A percentile compares a stretch with the other conserved stretches of the same genome.
These are phyloP conservation scores for Dipodascopsis uninucleata DNA, from an alignment of 805 yeast species.

Conservation along the genomic window DNA sequence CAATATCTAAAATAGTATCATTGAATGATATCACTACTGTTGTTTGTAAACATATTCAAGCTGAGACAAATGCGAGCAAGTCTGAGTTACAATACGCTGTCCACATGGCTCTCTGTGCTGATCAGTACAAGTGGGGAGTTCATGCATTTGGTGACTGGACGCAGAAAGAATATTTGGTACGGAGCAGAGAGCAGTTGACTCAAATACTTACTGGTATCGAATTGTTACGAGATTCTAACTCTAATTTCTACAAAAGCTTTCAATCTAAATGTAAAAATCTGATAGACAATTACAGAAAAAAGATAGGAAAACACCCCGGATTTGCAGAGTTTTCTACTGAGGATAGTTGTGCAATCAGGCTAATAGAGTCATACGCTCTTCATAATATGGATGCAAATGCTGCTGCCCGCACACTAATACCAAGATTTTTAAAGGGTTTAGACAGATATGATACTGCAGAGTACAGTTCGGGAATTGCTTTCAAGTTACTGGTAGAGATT, in stretches of 20 bases:
- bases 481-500: constrained; percentile 25
- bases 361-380: constrained; percentile 5
- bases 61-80: neutral
- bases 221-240: constrained; percentile 7
- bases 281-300: constrained; percentile 7
- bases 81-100: constrained; percentile 18
- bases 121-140: constrained; percentile 15
- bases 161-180: constrained; percentile 5
- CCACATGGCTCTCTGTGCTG: constrained; percentile 9
- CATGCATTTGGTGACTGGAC: constrained; percentile 3
- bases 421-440: constrained; percentile 14
- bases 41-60: neutral
- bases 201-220: constrained; percentile 10
- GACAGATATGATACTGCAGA: constrained; percentile 11
- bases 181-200: too few species aligned
- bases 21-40: constrained; percentile 13
- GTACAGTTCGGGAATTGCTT: constrained; percentile 1
- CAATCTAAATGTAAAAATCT: constrained; percentile 6
- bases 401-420: constrained; percentile 10
- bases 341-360: constrained; percentile 13
- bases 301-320: neutral
- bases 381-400: constrained; percentile 6
- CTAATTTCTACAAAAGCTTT: constrained; percentile 2
- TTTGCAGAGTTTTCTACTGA: constrained; percentile 3
- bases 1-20: constrained; percentile 1